Conservation (phyloP, 257 asterid species). For the Cynanchum wilfordii region DNA sequence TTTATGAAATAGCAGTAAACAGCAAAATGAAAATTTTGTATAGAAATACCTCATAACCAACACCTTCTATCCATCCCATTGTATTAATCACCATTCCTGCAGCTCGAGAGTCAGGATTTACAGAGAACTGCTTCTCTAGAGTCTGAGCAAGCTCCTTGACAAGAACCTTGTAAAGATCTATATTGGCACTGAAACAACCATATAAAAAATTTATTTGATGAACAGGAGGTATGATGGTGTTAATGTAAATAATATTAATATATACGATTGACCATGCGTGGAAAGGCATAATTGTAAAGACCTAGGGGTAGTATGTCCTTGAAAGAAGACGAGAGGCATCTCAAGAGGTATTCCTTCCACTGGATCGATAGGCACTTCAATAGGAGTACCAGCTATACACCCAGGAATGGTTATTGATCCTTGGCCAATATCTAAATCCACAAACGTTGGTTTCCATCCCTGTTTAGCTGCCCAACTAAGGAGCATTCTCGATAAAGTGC, state of each 20-base stretch:
- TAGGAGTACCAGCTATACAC: conserved; percentile 88
- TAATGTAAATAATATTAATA: neutral
- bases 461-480: conserved; percentile 99
- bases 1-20: neutral
- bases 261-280: neutral
- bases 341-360: conserved; percentile 98
- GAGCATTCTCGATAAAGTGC: conserved; percentile 93
- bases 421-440: conserved; percentile 96
- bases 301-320: conserved; percentile 90
- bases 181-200: conserved; percentile 66
- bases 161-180: conserved; percentile 79
- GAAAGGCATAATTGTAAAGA: conserved; percentile 16
- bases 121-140: conserved; percentile 76
- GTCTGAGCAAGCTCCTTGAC: conserved; percentile 89
- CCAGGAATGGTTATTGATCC: conserved; percentile 97
- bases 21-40: conserved; percentile 10
- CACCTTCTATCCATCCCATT: conserved; percentile 98
- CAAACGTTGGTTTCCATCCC: conserved; percentile 99
- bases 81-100: conserved; percentile 95
- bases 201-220: conserved; percentile 5
- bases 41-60: conserved; percentile 81
- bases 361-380: conserved; percentile 91
- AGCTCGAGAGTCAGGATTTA: conserved; percentile 88
- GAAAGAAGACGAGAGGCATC: conserved; percentile 94
- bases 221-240: neutral